These are phyloP conservation scores for Zygoascus flipseniorum DNA, from an alignment of 805 yeast genomes.

Conservation along the genomic window DNA sequence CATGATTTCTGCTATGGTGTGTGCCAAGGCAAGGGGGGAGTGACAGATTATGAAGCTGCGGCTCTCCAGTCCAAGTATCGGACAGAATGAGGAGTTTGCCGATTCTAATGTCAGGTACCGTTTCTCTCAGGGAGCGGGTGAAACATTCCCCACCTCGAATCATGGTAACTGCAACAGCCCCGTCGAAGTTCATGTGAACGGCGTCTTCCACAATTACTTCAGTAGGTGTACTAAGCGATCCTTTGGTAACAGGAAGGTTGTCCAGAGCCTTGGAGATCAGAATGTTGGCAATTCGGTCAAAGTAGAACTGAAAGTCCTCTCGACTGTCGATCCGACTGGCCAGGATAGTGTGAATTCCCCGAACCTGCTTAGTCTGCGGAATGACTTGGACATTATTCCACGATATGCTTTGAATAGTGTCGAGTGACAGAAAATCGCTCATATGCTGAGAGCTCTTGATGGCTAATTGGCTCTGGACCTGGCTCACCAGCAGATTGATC, in stretches of 20 bases:
- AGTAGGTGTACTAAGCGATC: slow-evolving; percentile 36
- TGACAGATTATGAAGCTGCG: slow-evolving; percentile 76
- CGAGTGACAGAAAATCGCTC: slow-evolving; percentile 50
- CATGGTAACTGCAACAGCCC: slow-evolving; percentile 64
- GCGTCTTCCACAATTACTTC: slow-evolving; percentile 15
- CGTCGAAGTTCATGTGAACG: slow-evolving; percentile 28
- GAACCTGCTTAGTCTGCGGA: slow-evolving; percentile 52
- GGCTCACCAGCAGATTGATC: slow-evolving; percentile 67
- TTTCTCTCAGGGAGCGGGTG: slow-evolving; percentile 64
- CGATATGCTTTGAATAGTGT: slow-evolving; percentile 22
- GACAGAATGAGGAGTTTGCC: slow-evolving; percentile 86
- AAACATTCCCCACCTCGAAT: slow-evolving; percentile 92
- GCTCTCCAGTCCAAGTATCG: slow-evolving; percentile 86
- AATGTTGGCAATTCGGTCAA: slow-evolving; percentile 70
- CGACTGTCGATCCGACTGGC: slow-evolving; percentile 46
- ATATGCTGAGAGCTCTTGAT: slow-evolving; percentile 63
- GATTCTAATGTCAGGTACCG: slow-evolving; percentile 61
- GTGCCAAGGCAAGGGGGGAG: slow-evolving; percentile 42
- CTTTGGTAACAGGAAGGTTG: slow-evolving; percentile 19
- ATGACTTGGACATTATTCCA: slow-evolving; percentile 21
- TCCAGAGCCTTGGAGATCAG: slow-evolving; percentile 65
- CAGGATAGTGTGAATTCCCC: slow-evolving; percentile 64
- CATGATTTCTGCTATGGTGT: slow-evolving; percentile 5
- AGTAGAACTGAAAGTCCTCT: slow-evolving; percentile 78
- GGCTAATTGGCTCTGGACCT: slow-evolving; percentile 62